phyloP scores from a whole-genome alignment of 192 early-diverging fungal genomes.

The Funneliformis mosseae region DNA sequence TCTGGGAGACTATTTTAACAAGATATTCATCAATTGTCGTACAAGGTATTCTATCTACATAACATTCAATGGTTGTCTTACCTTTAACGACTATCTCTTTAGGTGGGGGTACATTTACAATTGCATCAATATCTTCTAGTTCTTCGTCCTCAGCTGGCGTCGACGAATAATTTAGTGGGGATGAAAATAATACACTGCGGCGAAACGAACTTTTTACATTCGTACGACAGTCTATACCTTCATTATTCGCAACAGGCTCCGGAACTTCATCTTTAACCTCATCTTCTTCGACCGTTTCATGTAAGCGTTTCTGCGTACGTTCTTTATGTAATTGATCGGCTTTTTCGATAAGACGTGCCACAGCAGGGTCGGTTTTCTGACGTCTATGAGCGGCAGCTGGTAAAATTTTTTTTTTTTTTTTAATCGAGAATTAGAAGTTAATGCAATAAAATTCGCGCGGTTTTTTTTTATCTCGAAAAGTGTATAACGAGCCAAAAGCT shows the following conservation, averaged over 20 bases:
- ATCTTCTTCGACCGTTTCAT: not conserved
- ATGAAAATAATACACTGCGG: constrained; percentile 11
- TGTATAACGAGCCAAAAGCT: not conserved
- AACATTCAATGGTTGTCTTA: not conserved
- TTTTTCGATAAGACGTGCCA: constrained; percentile 31
- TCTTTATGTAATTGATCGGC: constrained; percentile 35
- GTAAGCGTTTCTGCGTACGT: constrained; percentile 27
- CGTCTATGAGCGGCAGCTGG: constrained; percentile 34
- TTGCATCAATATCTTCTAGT: constrained; percentile 28
- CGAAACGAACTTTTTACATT: constrained; percentile 8
- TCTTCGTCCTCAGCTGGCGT: constrained; percentile 10
- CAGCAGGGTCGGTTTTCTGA: constrained; percentile 34
- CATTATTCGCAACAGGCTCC: not conserved
- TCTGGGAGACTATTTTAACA: constrained; percentile 8
- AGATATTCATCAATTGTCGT: not conserved
- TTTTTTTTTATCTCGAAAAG: not conserved
- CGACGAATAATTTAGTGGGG: constrained; percentile 9
- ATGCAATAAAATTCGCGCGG: not conserved
- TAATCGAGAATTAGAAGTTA: not conserved
- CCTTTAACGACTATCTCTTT: constrained; percentile 34
- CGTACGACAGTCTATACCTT: not conserved
- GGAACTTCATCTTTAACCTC: constrained; percentile 3
- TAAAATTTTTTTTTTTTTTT: not conserved
- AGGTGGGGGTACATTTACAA: constrained; percentile 22
- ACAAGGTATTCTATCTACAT: too few relatives aligned